phyloP scores from a whole-genome alignment of 2,329 filamentous ascomycete species.

The Fusarium keratoplasticum region DNA sequence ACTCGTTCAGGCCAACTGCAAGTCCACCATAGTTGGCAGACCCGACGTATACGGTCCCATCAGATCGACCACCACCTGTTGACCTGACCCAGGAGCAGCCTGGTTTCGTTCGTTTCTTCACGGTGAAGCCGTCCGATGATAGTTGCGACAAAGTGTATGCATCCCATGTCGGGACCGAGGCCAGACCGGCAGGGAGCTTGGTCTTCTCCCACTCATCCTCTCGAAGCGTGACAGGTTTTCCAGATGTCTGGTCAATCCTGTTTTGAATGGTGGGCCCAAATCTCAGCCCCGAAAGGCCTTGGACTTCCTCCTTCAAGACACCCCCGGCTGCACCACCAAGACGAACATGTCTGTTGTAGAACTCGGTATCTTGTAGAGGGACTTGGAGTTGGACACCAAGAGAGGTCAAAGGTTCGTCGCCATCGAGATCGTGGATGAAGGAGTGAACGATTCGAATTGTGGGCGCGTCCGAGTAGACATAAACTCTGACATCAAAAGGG shows the following conservation, averaged over 20 bases:
- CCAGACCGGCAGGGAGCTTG: slow-evolving; percentile 54
- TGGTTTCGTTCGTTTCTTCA: slow-evolving; percentile 69
- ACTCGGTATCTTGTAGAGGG: slow-evolving; percentile 61
- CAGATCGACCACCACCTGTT: slow-evolving; percentile 64
- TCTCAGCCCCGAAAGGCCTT: slow-evolving; percentile 69
- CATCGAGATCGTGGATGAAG: slow-evolving; percentile 63
- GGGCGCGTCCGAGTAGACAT: slow-evolving; percentile 67
- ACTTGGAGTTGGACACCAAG: slow-evolving; percentile 67
- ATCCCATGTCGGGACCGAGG: slow-evolving; percentile 67
- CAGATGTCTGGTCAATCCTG: slow-evolving; percentile 63
- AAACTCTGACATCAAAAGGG: slow-evolving; percentile 52
- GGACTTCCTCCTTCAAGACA: slow-evolving; percentile 66
- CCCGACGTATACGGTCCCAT: slow-evolving; percentile 68
- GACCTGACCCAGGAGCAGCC: slow-evolving; percentile 69
- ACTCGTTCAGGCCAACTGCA: slow-evolving; percentile 67
- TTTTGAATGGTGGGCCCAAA: slow-evolving; percentile 62
- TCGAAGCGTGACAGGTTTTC: slow-evolving; percentile 48
- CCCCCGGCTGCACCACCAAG: slow-evolving; percentile 66
- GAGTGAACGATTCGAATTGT: slow-evolving; percentile 66
- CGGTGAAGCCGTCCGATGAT: slow-evolving; percentile 68
- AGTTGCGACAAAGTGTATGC: slow-evolving; percentile 68
- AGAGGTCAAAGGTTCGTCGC: slow-evolving; percentile 61
- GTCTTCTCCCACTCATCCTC: slow-evolving; percentile 23
- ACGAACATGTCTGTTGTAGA: slow-evolving; percentile 70
- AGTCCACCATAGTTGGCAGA: slow-evolving; percentile 67